These are phyloP conservation scores for Strombidium stylifer DNA, from an alignment of 73 alveolate species.

Conservation along the genomic window DNA sequence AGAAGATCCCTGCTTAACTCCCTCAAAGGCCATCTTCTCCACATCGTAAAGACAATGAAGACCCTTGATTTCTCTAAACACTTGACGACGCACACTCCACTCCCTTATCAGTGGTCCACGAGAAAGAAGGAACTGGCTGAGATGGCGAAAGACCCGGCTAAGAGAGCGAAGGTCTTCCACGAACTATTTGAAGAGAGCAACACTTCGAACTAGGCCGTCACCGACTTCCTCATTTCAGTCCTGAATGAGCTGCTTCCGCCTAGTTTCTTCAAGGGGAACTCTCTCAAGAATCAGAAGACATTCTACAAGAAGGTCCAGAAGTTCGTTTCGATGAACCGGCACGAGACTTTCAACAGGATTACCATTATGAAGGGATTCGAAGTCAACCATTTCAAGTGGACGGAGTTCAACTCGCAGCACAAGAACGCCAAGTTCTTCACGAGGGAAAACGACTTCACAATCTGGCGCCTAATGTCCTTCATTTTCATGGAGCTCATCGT, in stretches of 20 bases:
- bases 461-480: slow-evolving; percentile 42
- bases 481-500: slow-evolving; percentile 53
- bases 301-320: slow-evolving; percentile 36
- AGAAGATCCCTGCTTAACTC: too few relatives aligned
- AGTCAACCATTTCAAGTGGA: slow-evolving; percentile 29
- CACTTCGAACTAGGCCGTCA: slow-evolving; percentile 1
- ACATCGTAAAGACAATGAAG: too few relatives aligned
- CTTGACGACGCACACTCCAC: too few relatives aligned
- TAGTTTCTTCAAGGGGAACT: slow-evolving; percentile 41
- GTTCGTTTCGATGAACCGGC: slow-evolving; percentile 44
- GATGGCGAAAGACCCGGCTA: not conserved
- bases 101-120: too few relatives aligned
- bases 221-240: slow-evolving; percentile 39
- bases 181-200: slow-evolving; percentile 18
- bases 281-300: slow-evolving; percentile 31
- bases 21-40: too few relatives aligned
- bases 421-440: slow-evolving; percentile 27
- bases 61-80: too few relatives aligned
- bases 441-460: slow-evolving; percentile 44
- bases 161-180: slow-evolving; percentile 8
- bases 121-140: too few relatives aligned
- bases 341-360: slow-evolving; percentile 33
- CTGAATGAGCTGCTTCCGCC: slow-evolving; percentile 32
- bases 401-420: slow-evolving; percentile 2
- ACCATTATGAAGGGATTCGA: slow-evolving; percentile 25